Evolutionary conservation across 148 eudicot genomes (phyloP).

Genomic region (Vaccinium corymbosum): DNA sequence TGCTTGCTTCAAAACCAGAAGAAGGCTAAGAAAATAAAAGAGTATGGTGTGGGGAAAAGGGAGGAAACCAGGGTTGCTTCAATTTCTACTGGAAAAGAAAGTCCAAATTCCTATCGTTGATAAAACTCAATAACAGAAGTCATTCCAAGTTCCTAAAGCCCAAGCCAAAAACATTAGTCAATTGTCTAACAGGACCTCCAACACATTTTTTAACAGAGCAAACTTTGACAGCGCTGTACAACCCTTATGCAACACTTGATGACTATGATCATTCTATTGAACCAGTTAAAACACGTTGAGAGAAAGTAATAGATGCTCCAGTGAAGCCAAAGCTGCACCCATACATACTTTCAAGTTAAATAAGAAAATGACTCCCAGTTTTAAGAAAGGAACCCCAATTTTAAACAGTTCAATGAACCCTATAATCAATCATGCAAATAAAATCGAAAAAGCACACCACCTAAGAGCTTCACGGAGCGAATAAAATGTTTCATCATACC

Average conservation of each 20-base stretch:
- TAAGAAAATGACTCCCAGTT: not conserved
- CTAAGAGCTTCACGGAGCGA: not conserved
- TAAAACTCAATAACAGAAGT: not conserved
- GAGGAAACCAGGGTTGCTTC: constrained; percentile 1
- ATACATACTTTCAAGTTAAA: not conserved
- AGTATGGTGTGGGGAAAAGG: not conserved
- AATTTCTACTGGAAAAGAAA: not conserved
- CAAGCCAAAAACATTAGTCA: not conserved
- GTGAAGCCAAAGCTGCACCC: not conserved
- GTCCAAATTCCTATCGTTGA: not conserved
- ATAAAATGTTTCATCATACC: constrained; percentile 6
- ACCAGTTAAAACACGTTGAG: not conserved
- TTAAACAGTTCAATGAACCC: not conserved
- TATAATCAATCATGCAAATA: not conserved
- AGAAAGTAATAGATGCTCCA: not conserved
- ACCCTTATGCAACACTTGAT: not conserved
- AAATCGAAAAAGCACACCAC: not conserved
- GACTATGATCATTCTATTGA: not conserved
- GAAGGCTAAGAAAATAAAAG: not conserved
- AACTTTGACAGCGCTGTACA: not conserved
- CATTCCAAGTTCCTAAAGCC: not conserved
- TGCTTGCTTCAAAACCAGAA: not conserved
- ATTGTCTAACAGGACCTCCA: not conserved
- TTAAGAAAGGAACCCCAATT: not conserved
- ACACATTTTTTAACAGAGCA: not conserved